A percentile compares a stretch with the other conserved stretches of the same genome.
phyloP scores from a whole-genome alignment of 139 green algal genomes.

The Micractinium sp. region DNA sequence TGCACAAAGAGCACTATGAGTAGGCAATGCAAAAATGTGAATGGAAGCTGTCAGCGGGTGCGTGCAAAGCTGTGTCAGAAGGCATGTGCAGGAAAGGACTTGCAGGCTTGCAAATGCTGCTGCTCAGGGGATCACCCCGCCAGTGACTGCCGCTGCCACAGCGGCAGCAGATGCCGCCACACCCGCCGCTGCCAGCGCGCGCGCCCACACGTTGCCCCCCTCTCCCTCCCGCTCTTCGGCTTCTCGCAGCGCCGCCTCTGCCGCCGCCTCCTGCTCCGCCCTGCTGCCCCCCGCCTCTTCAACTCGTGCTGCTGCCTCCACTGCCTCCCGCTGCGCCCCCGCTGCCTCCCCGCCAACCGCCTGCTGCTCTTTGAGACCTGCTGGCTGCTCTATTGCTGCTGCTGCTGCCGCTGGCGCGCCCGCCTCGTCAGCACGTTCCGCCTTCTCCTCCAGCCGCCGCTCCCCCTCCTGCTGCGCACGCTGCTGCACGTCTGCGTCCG shows the following conservation, averaged over 20 bases:
- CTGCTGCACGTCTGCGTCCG: neutral
- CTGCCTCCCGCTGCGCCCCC: neutral
- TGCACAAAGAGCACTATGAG: too few species aligned
- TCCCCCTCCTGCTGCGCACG: neutral
- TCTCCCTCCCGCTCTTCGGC: constrained; percentile 1
- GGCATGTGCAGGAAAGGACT: neutral
- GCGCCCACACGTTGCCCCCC: constrained; percentile 17
- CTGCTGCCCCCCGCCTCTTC: constrained; percentile 11
- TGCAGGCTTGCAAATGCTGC: too few species aligned
- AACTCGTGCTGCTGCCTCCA: neutral
- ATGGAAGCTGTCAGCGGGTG: too few species aligned
- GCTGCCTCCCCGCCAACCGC: neutral
- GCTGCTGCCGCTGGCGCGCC: too few species aligned
- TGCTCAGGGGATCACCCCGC: too few species aligned
- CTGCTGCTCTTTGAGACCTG: neutral
- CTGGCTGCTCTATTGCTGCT: neutral
- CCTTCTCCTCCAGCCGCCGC: constrained; percentile 10
- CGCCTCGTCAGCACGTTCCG: neutral
- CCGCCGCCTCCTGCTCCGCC: neutral
- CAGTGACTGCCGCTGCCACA: neutral
- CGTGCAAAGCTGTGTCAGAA: too few species aligned
- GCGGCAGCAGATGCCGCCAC: constrained; percentile 12
- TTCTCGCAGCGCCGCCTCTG: neutral
- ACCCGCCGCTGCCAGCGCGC: constrained; percentile 1
- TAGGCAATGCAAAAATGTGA: too few species aligned